Percentiles rank a stretch among this genome's conserved stretches.
phyloP scores from a whole-genome alignment of 1,284 basidiomycete genomes.

The Stereum hirsutum region DNA sequence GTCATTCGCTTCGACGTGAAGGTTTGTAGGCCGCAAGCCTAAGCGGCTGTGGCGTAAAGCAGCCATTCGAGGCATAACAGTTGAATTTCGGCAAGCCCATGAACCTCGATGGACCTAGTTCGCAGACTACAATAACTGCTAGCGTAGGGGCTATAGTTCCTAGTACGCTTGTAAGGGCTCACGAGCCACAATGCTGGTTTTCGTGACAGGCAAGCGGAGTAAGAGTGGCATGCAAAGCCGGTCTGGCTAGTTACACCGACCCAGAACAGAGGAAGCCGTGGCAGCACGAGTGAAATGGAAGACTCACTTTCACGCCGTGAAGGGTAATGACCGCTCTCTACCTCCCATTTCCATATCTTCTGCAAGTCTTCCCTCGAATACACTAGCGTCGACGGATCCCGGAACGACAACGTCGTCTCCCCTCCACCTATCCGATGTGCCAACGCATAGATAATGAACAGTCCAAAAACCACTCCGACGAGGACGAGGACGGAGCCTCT shows the following conservation, averaged over 20 bases:
- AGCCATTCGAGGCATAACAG: too few species aligned
- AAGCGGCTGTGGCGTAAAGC: too few species aligned
- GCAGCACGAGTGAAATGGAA: conserved; percentile 4
- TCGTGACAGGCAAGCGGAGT: too few species aligned
- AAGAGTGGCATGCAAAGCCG: too few species aligned
- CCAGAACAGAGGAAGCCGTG: conserved; percentile 31
- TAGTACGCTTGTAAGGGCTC: too few species aligned
- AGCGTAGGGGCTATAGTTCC: too few species aligned
- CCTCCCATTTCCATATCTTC: conserved; percentile 91
- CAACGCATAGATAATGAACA: conserved; percentile 50
- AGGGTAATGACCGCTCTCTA: conserved; percentile 86
- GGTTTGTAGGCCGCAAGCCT: too few species aligned
- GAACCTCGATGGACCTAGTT: too few species aligned
- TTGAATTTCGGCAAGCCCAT: too few species aligned
- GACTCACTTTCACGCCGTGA: conserved; percentile 64
- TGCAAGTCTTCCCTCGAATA: conserved; percentile 70
- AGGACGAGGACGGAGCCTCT: conserved; percentile 41
- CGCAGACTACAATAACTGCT: too few species aligned
- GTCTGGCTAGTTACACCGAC: conserved; percentile 25
- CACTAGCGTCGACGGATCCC: conserved; percentile 70
- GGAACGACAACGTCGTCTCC: conserved; percentile 48
- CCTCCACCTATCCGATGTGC: conserved; percentile 45
- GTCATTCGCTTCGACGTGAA: too few species aligned
- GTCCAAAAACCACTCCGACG: conserved; percentile 35
- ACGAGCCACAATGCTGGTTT: too few species aligned